A percentile compares a stretch with the other conserved stretches of the same genome.
These are phyloP conservation scores for Colletotrichum phormii DNA, from an alignment of 2,329 filamentous ascomycete species.

Conservation along the genomic window DNA sequence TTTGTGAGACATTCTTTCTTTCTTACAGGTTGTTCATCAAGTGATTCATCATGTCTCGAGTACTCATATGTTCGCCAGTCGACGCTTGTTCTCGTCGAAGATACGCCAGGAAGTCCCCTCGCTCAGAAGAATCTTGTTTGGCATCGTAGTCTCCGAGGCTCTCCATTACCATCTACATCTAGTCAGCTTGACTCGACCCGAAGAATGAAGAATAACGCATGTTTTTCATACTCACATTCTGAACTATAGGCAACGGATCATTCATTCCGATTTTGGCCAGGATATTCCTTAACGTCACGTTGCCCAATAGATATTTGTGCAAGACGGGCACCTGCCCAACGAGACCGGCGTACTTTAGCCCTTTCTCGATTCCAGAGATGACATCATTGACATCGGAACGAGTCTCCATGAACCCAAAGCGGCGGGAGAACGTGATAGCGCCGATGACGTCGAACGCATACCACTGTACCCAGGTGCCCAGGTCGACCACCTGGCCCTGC, in stretches of 20 bases:
- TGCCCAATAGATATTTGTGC: slow-evolving; percentile 48
- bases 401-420: slow-evolving; percentile 57
- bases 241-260: slow-evolving; percentile 60
- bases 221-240: background rate
- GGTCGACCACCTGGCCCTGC: slow-evolving; percentile 46
- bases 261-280: slow-evolving; percentile 60
- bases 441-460: slow-evolving; percentile 65
- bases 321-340: slow-evolving; percentile 54
- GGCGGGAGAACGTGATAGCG: slow-evolving; percentile 54
- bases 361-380: slow-evolving; percentile 51
- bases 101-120: background rate
- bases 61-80: background rate
- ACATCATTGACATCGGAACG: slow-evolving; percentile 57
- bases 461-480: slow-evolving; percentile 56
- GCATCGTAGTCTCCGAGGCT: background rate
- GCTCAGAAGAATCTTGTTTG: background rate
- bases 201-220: background rate
- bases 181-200: background rate
- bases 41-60: background rate
- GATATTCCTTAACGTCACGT: slow-evolving; percentile 40
- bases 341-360: slow-evolving; percentile 50
- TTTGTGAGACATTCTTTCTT: too few species aligned
- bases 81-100: background rate
- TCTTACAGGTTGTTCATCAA: background rate
- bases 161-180: background rate